phyloP scores from a whole-genome alignment of 148 eudicot species.

The Simmondsia chinensis region DNA sequence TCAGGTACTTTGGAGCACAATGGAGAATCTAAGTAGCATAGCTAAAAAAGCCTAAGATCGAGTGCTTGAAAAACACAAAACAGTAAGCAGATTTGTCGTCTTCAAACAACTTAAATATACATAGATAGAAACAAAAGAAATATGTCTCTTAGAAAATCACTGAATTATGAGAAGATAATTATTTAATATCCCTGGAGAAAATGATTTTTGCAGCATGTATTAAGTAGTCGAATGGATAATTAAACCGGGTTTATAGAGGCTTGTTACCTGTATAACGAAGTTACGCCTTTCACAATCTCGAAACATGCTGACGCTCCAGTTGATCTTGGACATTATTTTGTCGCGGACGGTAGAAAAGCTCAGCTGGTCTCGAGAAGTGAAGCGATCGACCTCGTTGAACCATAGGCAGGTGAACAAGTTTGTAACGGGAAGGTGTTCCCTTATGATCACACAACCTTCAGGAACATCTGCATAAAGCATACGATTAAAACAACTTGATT shows the following conservation, averaged over 20 bases:
- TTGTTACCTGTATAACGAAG: slow-evolving; percentile 79
- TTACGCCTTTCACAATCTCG: slow-evolving; percentile 93
- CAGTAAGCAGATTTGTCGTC: too few relatives aligned
- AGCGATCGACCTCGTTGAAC: slow-evolving; percentile 97
- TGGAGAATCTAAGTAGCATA: too few relatives aligned
- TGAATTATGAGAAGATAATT: too few relatives aligned
- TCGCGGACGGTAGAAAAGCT: slow-evolving; percentile 92
- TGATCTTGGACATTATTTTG: slow-evolving; percentile 55
- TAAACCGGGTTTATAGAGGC: background rate
- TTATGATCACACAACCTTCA: slow-evolving; percentile 86
- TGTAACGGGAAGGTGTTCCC: slow-evolving; percentile 82
- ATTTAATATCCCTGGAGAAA: too few relatives aligned
- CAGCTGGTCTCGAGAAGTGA: slow-evolving; percentile 89
- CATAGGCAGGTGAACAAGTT: slow-evolving; percentile 85
- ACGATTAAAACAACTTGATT: slow-evolving; percentile 1
- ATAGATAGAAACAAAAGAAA: too few relatives aligned
- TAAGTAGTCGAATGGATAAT: background rate
- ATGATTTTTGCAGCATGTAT: too few relatives aligned
- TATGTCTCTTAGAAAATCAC: too few relatives aligned
- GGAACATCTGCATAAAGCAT: slow-evolving; percentile 70
- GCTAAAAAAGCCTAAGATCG: too few relatives aligned
- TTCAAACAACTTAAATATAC: too few relatives aligned
- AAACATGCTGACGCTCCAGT: slow-evolving; percentile 81
- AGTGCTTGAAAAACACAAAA: too few relatives aligned
- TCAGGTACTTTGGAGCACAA: too few relatives aligned